Evolutionary conservation across 208 protist genomes (phyloP), one percentile per base, ranked within the genome.

Genomic region (Strigomonas culicis): DNA sequence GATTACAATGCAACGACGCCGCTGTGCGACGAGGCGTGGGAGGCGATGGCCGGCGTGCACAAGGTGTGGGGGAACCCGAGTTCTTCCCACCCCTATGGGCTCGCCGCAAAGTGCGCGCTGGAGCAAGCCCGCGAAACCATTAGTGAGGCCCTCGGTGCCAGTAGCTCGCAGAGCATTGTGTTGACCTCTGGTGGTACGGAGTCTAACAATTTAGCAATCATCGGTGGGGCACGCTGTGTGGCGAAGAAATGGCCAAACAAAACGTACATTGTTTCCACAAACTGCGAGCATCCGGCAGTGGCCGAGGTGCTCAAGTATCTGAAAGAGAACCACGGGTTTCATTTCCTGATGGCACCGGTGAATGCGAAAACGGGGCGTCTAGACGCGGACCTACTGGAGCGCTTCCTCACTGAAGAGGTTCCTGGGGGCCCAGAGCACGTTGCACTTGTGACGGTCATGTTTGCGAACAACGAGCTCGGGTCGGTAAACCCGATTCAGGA

Each of bases 381-480:
- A 7, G 61, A 75, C 36, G 49, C 75, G 19, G 49, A 69, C 15
- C 28, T 62, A 24, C 82, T 84, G 32, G 13, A 66, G 46, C 60
- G 61, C 28, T 72, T 87, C 11, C 28, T 25, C 27, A n/a, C 24
- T 15, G 32, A 60, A n/a, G 28, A n/a, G 2, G 43, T 86, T n/a
- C 68, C 72, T 8, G 70, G 65, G 7, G 84, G 86, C 0, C 80
- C 80, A 13, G 39, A 59, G 46, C 77, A 36, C 19, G 82, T 84
- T 0, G 79, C 80, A 3, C 61, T 99, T 6, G 88, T 99, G 15
- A 94, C 84, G 1, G 65, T 98, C 21, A 98, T 99, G 97, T 94
- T 95, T 44, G 92, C 95, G 21, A 99, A 99, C 75, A 99, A 99
- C 71, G 97, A 98, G 60, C 77, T 94, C 21, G 97, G 97, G 10